Percentiles rank a stretch among this genome's conserved stretches.
phyloP scores from a whole-genome alignment of 2,329 filamentous ascomycete genomes.

The Cercospora sp. region DNA sequence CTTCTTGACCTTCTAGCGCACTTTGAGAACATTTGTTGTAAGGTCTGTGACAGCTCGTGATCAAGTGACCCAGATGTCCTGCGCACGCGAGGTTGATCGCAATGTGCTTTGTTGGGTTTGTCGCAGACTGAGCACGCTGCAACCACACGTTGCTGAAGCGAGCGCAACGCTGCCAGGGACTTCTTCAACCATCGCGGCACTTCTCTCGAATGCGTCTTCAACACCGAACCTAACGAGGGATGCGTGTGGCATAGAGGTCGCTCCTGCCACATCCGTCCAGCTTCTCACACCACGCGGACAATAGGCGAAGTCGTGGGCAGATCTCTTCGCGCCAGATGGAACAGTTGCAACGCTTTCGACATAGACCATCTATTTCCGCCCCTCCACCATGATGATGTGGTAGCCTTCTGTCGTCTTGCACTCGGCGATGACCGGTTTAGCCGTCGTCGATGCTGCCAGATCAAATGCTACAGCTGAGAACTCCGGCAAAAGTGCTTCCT shows the following conservation, averaged over 20 bases:
- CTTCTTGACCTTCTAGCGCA: background rate
- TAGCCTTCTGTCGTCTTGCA: constrained; percentile 75
- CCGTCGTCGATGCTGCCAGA: constrained; percentile 65
- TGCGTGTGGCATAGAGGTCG: background rate
- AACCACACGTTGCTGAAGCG: background rate
- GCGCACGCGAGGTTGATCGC: constrained; percentile 7
- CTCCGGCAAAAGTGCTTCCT: constrained; percentile 62
- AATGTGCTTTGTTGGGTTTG: background rate
- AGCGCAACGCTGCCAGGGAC: background rate
- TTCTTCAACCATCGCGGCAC: background rate
- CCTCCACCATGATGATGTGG: constrained; percentile 78
- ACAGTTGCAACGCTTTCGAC: background rate
- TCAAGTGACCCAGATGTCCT: background rate
- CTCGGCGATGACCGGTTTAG: constrained; percentile 65
- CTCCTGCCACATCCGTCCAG: background rate
- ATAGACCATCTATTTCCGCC: constrained; percentile 53
- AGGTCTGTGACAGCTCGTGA: background rate
- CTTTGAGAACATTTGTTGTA: background rate
- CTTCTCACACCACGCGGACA: background rate
- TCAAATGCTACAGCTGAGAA: constrained; percentile 74
- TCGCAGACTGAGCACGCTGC: background rate
- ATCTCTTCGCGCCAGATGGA: background rate
- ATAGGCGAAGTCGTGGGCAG: background rate
- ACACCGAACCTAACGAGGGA: background rate
- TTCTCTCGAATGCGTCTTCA: background rate